Base-by-base conservation (phyloP, 331 rosid genomes). In the Phaseolus coccineus region DNA sequence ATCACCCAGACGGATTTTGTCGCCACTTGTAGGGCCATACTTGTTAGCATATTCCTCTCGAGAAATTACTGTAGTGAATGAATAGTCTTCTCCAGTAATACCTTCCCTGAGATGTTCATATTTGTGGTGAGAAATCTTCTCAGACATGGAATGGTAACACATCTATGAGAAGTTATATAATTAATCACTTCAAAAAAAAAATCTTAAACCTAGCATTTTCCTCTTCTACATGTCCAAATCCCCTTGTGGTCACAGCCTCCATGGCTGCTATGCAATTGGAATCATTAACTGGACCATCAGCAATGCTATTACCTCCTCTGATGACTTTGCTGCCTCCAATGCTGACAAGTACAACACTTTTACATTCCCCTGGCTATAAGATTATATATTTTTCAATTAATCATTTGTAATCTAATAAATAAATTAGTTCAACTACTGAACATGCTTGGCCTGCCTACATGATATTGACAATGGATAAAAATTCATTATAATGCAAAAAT, bases 1-100 rank as follows among this genome's bases (percentile, higher is more conserved):
- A 71, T 93, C 99, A 65, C 99, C 99, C 19, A 96, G 98, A 83
- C 91, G 93, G 77, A 96, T 71, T 88, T 96, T 93, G 80, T 96
- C 98, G 31, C 98, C 96, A 27, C 82, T 85, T 69, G 97, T 89
- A 76, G 99, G 99, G 31, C 98, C 99, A 78, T 91, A 93, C 88
- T 87, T 89, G 88, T 87, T 87, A 28, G 91, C 92, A 90, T 91
- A 96, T 58, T 85, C 86, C 89, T 90, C 98, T 35, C 47, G 88
- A 85, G 88, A 81, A 72, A 96, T 82, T 31, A 70, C 52, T 5
- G 86, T 82, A 61, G 91, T 90, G 58, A 91, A 83, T 68, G 80
- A 83, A 53, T 25, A 62, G 76, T 84, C 89, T 84, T 76, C 56
- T 76, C 93, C 93, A 2, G 90, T 82, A 74, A 91, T 59, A 76